Evolutionary conservation across 306 rosid species (phyloP).

Genomic region (Cucumis cinereus): DNA sequence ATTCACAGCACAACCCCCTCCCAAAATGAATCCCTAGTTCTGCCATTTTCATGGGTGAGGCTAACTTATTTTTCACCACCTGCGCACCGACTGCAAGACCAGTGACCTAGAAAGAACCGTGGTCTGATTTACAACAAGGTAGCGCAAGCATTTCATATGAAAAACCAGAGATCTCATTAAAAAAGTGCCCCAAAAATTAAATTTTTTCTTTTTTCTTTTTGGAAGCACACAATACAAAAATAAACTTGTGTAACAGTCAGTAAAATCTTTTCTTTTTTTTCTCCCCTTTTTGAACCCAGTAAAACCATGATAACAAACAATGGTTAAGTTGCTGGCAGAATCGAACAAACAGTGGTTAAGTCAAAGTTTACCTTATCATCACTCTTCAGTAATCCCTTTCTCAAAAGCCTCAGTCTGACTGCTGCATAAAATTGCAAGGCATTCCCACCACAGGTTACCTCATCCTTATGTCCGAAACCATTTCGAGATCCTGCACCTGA

Average conservation of each 20-base stretch:
- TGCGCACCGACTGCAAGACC: constrained; percentile 45
- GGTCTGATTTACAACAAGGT: neutral
- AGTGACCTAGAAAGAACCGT: constrained; percentile 28
- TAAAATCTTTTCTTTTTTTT: neutral
- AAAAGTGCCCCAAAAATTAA: neutral
- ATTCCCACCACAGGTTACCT: constrained; percentile 87
- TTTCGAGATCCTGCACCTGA: constrained; percentile 28
- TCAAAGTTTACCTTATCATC: constrained; percentile 38
- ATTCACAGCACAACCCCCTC: constrained; percentile 48
- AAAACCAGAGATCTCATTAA: neutral
- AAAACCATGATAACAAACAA: neutral
- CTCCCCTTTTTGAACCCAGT: too few species aligned
- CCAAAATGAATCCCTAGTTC: constrained; percentile 64
- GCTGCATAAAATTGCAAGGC: constrained; percentile 80
- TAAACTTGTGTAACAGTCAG: neutral
- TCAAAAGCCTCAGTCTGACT: constrained; percentile 55
- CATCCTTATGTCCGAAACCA: constrained; percentile 35
- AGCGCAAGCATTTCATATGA: neutral
- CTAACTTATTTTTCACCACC: constrained; percentile 73
- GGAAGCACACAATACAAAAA: neutral
- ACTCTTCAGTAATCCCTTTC: constrained; percentile 42
- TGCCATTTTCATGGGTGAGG: constrained; percentile 49
- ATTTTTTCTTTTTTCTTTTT: neutral
- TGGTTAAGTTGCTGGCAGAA: neutral
- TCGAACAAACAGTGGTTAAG: neutral